phyloP scores from a whole-genome alignment of 441 rosid species.

The Syzygium syzygioides region DNA sequence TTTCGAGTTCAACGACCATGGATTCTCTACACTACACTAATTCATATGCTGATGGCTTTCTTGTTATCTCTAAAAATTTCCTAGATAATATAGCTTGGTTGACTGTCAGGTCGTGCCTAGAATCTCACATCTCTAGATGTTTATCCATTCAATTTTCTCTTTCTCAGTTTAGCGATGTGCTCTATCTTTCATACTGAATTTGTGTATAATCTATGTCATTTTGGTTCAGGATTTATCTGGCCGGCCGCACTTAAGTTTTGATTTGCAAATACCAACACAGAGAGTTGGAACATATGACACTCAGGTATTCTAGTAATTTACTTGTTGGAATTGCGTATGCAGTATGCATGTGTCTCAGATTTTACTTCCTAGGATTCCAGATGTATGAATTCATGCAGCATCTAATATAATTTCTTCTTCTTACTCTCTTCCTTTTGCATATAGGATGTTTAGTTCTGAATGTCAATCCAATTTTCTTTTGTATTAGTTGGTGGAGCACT shows the following conservation, averaged over 20 bases:
- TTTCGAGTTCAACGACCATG: neutral
- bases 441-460: neutral
- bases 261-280: slow-evolving; percentile 69
- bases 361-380: neutral
- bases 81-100: neutral
- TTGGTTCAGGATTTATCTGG: slow-evolving; percentile 74
- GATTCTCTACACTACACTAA: neutral
- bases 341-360: neutral
- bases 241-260: slow-evolving; percentile 71
- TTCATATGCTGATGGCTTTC: neutral
- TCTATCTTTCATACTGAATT: neutral
- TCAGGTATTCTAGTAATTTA: slow-evolving; percentile 38
- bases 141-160: neutral
- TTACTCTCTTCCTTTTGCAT: neutral
- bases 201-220: neutral
- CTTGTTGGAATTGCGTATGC: neutral
- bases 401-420: neutral
- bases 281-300: slow-evolving; percentile 91
- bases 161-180: neutral
- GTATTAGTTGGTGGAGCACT: slow-evolving; percentile 82
- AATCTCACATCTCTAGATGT: neutral
- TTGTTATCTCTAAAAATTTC: neutral
- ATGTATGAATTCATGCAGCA: neutral
- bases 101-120: neutral
- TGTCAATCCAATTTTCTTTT: neutral